A percentile compares a stretch with the other conserved stretches of the same genome.
These are phyloP conservation scores for Pythium chondricola DNA, from an alignment of 352 stramenopile species.

Conservation along the genomic window DNA sequence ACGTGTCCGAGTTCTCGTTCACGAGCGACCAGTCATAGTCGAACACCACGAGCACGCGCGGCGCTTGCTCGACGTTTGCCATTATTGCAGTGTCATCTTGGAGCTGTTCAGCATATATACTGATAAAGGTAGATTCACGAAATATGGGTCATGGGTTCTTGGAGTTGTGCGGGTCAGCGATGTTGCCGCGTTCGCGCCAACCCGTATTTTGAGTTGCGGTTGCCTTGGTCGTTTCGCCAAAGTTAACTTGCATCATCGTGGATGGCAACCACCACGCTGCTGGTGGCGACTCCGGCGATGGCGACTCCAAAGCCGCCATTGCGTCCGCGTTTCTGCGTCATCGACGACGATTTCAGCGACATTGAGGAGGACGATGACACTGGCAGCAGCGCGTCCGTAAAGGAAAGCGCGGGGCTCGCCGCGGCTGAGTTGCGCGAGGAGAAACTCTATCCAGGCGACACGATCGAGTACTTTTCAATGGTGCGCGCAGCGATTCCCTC, in stretches of 20 bases:
- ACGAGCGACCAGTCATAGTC: constrained; percentile 84
- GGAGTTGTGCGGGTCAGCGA: no score
- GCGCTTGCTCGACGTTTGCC: not conserved
- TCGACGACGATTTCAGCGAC: not conserved
- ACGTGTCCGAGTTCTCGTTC: constrained; percentile 80
- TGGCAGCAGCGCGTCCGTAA: no score
- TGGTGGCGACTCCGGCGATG: not conserved
- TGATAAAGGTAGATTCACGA: constrained; percentile 7
- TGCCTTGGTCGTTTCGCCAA: not conserved
- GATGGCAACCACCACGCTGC: not conserved
- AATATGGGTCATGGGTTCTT: not conserved
- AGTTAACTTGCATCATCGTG: constrained; percentile 5
- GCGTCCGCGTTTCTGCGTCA: no score
- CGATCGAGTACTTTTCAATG: constrained; percentile 79
- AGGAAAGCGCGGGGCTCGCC: constrained; percentile 30
- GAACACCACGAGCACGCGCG: constrained; percentile 56
- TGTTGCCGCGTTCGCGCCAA: constrained; percentile 13
- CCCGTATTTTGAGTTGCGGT: constrained; percentile 6
- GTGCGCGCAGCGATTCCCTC: not conserved
- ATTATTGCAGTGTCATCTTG: not conserved
- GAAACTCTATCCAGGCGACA: constrained; percentile 63
- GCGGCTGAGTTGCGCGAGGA: constrained; percentile 48
- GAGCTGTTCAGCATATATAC: not conserved
- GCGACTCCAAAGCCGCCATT: no score
- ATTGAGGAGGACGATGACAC: constrained; percentile 1